These are phyloP conservation scores for Cladophialophora bantiana DNA, from an alignment of 2,329 filamentous ascomycete species.

Conservation along the genomic window DNA sequence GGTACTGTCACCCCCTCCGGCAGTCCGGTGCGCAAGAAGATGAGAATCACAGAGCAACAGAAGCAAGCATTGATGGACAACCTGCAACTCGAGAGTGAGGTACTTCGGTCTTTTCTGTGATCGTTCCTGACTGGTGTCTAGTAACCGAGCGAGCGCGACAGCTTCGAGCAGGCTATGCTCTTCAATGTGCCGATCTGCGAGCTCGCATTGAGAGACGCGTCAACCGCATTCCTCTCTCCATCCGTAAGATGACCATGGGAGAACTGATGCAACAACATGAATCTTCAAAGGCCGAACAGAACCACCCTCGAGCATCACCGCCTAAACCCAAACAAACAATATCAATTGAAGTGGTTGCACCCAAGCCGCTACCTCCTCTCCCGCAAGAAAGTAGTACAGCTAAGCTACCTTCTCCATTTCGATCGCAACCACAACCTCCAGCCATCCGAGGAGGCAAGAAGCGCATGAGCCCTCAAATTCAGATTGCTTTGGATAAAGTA, in stretches of 20 bases:
- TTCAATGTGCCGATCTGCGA: constrained; percentile 84
- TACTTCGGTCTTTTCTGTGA: neutral
- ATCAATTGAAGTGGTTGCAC: constrained; percentile 37
- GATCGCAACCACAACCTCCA: constrained; percentile 39
- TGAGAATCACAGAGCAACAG: constrained; percentile 70
- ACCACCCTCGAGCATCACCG: constrained; percentile 42
- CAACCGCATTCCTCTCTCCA: constrained; percentile 82
- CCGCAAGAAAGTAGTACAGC: constrained; percentile 39
- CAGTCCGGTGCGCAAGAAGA: constrained; percentile 69
- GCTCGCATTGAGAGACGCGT: constrained; percentile 90
- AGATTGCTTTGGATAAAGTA: constrained; percentile 70
- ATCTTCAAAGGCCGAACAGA: constrained; percentile 56
- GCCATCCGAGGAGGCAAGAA: constrained; percentile 33
- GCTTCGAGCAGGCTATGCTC: constrained; percentile 84
- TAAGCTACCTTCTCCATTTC: constrained; percentile 43
- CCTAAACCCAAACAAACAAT: constrained; percentile 36
- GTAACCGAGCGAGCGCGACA: constrained; percentile 88
- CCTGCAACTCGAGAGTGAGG: constrained; percentile 82
- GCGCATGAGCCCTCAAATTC: constrained; percentile 41
- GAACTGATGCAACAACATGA: constrained; percentile 63
- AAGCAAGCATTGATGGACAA: constrained; percentile 91
- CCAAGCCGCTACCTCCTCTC: constrained; percentile 42
- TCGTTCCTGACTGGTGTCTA: constrained; percentile 48
- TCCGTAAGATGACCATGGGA: constrained; percentile 81
- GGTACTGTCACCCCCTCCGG: constrained; percentile 54